phyloP scores from a whole-genome alignment of 768 basidiomycete species.

The Leccinum fibrillosum region DNA sequence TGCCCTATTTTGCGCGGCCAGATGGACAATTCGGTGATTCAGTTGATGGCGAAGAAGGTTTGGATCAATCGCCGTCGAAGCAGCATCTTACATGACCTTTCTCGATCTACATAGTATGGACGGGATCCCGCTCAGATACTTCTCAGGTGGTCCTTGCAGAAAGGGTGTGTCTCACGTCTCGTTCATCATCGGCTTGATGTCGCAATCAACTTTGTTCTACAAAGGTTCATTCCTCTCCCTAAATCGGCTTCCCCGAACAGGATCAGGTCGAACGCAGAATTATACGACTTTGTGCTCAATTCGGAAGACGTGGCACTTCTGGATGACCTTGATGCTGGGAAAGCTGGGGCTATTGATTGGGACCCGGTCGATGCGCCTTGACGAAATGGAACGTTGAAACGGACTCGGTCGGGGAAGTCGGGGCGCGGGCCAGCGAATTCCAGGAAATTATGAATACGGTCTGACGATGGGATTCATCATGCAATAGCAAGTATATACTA shows the following conservation, averaged over 20 bases:
- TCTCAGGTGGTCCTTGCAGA: slow-evolving; percentile 88
- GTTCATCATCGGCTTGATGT: neutral
- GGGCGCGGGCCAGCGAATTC: neutral
- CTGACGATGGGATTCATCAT: neutral
- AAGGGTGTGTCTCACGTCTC: slow-evolving; percentile 47
- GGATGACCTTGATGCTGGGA: slow-evolving; percentile 69
- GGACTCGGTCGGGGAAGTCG: slow-evolving; percentile 7
- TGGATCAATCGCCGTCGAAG: slow-evolving; percentile 4
- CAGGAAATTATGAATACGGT: neutral
- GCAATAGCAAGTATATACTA: neutral
- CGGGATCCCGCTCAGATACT: slow-evolving; percentile 77
- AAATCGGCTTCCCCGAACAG: slow-evolving; percentile 72
- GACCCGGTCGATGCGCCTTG: slow-evolving; percentile 63
- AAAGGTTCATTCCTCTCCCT: slow-evolving; percentile 78
- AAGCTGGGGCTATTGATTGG: slow-evolving; percentile 76
- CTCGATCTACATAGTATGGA: slow-evolving; percentile 38
- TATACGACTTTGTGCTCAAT: slow-evolving; percentile 74
- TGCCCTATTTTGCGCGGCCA: slow-evolving; percentile 66
- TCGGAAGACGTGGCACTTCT: slow-evolving; percentile 63
- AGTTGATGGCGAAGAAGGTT: slow-evolving; percentile 59
- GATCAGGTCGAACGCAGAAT: slow-evolving; percentile 66
- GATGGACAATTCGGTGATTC: slow-evolving; percentile 52
- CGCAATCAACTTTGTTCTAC: neutral
- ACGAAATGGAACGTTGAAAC: slow-evolving; percentile 2
- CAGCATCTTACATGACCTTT: neutral